Conservation (phyloP, 768 basidiomycete species). For the Tulasnella sp. region DNA sequence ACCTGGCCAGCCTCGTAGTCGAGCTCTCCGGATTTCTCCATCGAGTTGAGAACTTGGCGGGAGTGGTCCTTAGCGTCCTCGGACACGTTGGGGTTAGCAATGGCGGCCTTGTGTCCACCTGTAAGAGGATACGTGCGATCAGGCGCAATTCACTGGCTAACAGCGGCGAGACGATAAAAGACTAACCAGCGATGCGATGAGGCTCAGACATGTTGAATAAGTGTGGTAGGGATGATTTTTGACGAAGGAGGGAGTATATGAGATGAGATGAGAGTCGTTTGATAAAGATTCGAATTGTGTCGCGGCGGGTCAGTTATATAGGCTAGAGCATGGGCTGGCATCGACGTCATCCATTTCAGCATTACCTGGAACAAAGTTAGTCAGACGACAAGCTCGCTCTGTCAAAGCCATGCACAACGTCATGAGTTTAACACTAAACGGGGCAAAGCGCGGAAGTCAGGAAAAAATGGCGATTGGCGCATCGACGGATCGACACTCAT, state of each 20-base stretch:
- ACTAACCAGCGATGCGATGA: conserved; percentile 27
- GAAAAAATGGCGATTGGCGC: neutral
- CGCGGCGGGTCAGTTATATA: neutral
- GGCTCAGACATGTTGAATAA: conserved; percentile 21
- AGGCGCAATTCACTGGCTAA: neutral
- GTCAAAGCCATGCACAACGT: too few species aligned
- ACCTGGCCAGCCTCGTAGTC: conserved; percentile 2
- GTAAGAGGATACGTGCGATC: neutral
- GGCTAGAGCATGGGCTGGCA: neutral
- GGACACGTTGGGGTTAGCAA: conserved; percentile 31
- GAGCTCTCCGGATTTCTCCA: conserved; percentile 31
- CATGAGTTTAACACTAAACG: too few species aligned
- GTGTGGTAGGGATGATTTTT: neutral
- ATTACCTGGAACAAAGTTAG: too few species aligned
- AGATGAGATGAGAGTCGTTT: neutral
- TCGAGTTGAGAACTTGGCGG: conserved; percentile 17
- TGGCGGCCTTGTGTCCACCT: conserved; percentile 33
- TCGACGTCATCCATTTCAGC: neutral
- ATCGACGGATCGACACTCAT: neutral
- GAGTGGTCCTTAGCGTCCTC: conserved; percentile 33
- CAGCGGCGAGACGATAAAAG: neutral
- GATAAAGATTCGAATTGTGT: neutral
- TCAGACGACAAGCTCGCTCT: too few species aligned
- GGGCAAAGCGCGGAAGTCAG: too few species aligned
- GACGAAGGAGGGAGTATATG: neutral